These are phyloP conservation scores for Cercophora samala DNA, from an alignment of 495 filamentous ascomycete genomes.

Conservation along the genomic window DNA sequence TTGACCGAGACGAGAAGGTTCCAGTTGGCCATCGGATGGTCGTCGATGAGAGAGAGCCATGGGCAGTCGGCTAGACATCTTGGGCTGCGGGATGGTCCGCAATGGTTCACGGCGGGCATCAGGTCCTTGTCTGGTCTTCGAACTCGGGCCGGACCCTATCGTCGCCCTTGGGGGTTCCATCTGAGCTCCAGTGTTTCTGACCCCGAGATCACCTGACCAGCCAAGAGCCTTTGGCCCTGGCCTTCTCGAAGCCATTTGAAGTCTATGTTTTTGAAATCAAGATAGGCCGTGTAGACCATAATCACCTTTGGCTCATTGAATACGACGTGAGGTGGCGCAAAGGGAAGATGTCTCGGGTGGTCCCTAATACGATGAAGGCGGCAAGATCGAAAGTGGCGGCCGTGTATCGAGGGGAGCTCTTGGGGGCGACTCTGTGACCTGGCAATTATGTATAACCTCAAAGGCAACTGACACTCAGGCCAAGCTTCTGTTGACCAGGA, in stretches of 20 bases:
- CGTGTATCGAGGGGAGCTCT: neutral
- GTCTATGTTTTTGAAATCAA: constrained; percentile 23
- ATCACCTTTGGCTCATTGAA: constrained; percentile 19
- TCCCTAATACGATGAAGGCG: constrained; percentile 21
- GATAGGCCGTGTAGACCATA: constrained; percentile 26
- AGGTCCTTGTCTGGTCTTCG: constrained; percentile 23
- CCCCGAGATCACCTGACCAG: constrained; percentile 22
- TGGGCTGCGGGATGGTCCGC: constrained; percentile 34
- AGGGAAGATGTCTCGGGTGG: neutral
- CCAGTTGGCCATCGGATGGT: constrained; percentile 26
- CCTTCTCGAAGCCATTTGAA: constrained; percentile 33
- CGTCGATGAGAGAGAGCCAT: constrained; percentile 31
- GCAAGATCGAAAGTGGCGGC: constrained; percentile 18
- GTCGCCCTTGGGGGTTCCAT: constrained; percentile 19
- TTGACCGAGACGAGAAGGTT: constrained; percentile 30
- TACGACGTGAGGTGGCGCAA: constrained; percentile 12
- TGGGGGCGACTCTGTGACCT: constrained; percentile 1
- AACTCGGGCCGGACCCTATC: constrained; percentile 18
- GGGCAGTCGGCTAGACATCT: constrained; percentile 36
- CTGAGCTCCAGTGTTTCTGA: constrained; percentile 16
- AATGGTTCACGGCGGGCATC: constrained; percentile 27
- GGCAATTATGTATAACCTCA: constrained; percentile 11
- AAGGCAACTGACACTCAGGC: constrained; percentile 1
- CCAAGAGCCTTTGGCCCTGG: constrained; percentile 22
- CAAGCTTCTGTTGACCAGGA: constrained; percentile 1